Evolutionary conservation across 2,329 filamentous ascomycete genomes (phyloP), one percentile per base, ranked within the genome.

Genomic region (Arthroderma uncinatum): DNA sequence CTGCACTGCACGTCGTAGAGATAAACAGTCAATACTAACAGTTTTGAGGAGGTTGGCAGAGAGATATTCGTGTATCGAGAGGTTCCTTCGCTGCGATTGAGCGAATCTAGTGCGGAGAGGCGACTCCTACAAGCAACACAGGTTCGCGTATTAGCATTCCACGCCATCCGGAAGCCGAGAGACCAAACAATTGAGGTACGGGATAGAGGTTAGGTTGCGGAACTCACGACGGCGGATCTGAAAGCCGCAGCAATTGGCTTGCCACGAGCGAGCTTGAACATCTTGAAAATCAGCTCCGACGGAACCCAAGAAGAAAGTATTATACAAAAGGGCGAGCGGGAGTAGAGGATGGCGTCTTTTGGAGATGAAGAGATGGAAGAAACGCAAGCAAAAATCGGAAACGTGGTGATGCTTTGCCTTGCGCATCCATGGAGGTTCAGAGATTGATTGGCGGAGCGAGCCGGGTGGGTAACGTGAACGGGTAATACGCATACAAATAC

Each of bases 41-140:
- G 75, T 76, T 70, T 84, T 88, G 70, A 98, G 82, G 66, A 98
- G 85, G 74, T 91, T 88, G 67, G 90, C 89, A 67, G 93, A 96
- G 70, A 92, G 86, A 79, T 96, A 97, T 79, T 98, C 93, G 81
- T 98, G 93, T 70, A 98, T 95, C 71, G 89, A 93, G 71, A 98
- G 83, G 70, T 87, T 85, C 79, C 93, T 84, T 76, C 81, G 83
- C 78, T 96, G 91, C 76, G 93, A 86, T 70, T 79, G 82, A 66
- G 76, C 81, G 68, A 81, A 59, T 58, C 77, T 74, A 66, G 72
- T 76, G 67, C 75, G 76, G 63, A 79, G 66, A 59, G 79, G 76
- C 55, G 76, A 74, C 68, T 84, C 81, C 76, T 87, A 78, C 64
- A 61, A 48, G 48, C 39, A 42, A 19, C 19, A 23, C 39, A 42